Evolutionary conservation across 805 yeast genomes (phyloP).

Genomic region (Candida gorgasii): DNA sequence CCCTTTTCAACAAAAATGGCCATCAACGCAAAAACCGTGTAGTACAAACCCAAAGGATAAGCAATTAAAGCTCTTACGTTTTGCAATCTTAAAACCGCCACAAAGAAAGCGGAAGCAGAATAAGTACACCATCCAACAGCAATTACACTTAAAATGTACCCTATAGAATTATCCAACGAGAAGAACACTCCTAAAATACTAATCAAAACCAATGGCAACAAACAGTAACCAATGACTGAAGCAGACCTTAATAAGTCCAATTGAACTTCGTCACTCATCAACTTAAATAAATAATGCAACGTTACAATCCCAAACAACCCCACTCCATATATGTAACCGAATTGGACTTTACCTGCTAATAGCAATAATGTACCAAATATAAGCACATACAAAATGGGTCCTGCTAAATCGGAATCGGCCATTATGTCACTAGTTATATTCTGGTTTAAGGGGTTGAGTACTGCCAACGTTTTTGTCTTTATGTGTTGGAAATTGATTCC

Average conservation of each 20-base stretch:
- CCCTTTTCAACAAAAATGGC: conserved; percentile 71
- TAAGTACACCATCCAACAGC: conserved; percentile 89
- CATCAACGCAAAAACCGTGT: conserved; percentile 93
- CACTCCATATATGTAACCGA: conserved; percentile 95
- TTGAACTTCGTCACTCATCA: conserved; percentile 73
- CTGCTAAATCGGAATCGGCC: conserved; percentile 92
- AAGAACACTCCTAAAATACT: conserved; percentile 70
- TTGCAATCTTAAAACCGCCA: conserved; percentile 75
- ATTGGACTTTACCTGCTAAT: conserved; percentile 90
- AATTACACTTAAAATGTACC: conserved; percentile 66
- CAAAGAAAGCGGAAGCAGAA: conserved; percentile 91
- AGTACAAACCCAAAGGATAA: conserved; percentile 87
- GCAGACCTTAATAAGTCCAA: conserved; percentile 72
- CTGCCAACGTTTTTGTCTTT: conserved; percentile 79
- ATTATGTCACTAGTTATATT: conserved; percentile 67
- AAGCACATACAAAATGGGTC: conserved; percentile 87
- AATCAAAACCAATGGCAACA: conserved; percentile 81
- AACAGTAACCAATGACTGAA: conserved; percentile 89
- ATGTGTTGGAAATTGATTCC: conserved; percentile 93
- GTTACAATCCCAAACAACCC: conserved; percentile 88
- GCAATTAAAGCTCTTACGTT: conserved; percentile 91
- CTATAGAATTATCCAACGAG: conserved; percentile 69
- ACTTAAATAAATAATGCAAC: conserved; percentile 78
- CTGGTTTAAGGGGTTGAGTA: conserved; percentile 70
- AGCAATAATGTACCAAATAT: conserved; percentile 81